Evolutionary conservation across 2,329 filamentous ascomycete genomes (phyloP).

Genomic region (Berkeleyomyces rouxiae): DNA sequence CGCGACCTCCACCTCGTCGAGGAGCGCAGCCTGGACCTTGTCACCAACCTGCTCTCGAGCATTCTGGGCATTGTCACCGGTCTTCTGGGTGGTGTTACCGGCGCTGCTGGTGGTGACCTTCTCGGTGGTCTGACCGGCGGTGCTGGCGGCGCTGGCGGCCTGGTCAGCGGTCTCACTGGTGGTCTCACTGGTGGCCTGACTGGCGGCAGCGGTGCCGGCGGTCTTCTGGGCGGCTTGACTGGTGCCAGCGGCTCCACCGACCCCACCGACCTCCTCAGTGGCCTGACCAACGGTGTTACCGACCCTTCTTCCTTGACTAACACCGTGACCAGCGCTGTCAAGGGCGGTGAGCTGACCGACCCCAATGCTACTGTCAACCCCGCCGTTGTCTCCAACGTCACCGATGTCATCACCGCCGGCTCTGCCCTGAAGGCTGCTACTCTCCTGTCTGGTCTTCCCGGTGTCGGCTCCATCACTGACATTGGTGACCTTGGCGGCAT

Average conservation of each 20-base stretch:
- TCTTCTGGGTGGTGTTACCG: background rate
- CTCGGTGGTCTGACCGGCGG: background rate
- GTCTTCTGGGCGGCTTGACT: background rate
- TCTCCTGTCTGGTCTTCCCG: background rate
- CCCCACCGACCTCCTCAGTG: background rate
- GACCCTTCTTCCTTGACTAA: background rate
- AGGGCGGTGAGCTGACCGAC: background rate
- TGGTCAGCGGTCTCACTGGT: background rate
- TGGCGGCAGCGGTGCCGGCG: background rate
- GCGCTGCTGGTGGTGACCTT: background rate
- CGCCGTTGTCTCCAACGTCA: background rate
- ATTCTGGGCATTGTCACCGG: background rate
- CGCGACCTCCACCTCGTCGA: background rate
- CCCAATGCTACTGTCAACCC: background rate
- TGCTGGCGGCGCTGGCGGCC: background rate
- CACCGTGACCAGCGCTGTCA: background rate
- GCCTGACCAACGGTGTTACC: background rate
- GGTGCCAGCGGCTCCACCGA: background rate
- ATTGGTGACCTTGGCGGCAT: background rate
- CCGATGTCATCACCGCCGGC: background rate
- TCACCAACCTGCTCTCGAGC: slow-evolving; percentile 4
- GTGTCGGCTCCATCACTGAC: background rate
- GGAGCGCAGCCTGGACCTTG: background rate
- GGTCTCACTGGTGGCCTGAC: background rate
- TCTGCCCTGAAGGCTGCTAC: background rate